Percentiles rank a stretch among this genome's conserved stretches.
phyloP scores from a whole-genome alignment of 225 moss, liverwort and hornwort species.

The Straminergon stramineum region DNA sequence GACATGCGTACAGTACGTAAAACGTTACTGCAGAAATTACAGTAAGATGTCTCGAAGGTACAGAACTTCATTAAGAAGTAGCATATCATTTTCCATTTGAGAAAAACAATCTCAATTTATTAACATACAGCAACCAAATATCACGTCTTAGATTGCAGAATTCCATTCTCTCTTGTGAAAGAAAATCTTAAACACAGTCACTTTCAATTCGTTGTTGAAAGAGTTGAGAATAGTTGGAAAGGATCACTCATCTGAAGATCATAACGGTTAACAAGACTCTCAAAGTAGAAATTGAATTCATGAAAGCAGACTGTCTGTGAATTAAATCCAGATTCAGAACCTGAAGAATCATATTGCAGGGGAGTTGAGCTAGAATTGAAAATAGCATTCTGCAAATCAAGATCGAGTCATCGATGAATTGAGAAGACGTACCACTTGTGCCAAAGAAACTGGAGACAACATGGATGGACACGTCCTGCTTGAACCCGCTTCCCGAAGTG shows the following conservation, averaged over 20 bases:
- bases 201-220: neutral
- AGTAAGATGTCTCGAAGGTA: neutral
- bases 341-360: neutral
- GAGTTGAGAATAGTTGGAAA: neutral
- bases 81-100: neutral
- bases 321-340: neutral
- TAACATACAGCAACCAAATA: neutral
- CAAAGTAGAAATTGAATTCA: neutral
- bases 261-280: neutral
- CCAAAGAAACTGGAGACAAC: conserved; percentile 35
- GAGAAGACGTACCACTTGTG: conserved; percentile 9
- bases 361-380: neutral
- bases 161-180: neutral
- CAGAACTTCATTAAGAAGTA: neutral
- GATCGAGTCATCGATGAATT: neutral
- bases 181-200: neutral
- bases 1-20: conserved; percentile 27
- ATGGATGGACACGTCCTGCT: conserved; percentile 14
- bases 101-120: neutral
- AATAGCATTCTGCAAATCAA: neutral
- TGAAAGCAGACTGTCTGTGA: neutral
- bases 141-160: neutral
- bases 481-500: conserved; percentile 14
- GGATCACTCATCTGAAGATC: neutral
- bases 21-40: conserved; percentile 22